Conservation (phyloP, 1,139 yeast genomes). For the Pneumocystis jirovecii region DNA sequence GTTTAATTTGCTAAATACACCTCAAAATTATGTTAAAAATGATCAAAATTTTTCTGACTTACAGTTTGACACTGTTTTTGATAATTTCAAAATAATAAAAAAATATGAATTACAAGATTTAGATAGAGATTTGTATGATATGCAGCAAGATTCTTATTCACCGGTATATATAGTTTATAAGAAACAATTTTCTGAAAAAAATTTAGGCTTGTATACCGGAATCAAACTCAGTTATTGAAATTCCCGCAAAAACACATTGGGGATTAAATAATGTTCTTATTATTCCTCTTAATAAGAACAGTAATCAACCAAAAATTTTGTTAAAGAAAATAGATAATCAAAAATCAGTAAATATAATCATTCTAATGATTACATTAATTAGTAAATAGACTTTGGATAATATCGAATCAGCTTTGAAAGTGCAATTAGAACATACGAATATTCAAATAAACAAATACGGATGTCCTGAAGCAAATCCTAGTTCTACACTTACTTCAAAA, state of each 20-base stretch:
- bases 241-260: background rate
- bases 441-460: slow-evolving; percentile 1
- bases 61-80: background rate
- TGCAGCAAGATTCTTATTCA: background rate
- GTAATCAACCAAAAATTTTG: background rate
- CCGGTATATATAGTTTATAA: background rate
- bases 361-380: background rate
- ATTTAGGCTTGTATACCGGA: background rate
- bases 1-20: background rate
- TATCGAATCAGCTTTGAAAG: background rate
- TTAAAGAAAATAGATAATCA: background rate
- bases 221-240: background rate
- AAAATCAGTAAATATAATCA: background rate
- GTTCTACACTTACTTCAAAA: slow-evolving; percentile 1
- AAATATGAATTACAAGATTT: background rate
- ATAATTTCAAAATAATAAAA: background rate
- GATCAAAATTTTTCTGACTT: background rate
- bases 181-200: background rate
- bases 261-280: background rate
- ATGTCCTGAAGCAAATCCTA: slow-evolving; percentile 6
- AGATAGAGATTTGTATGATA: background rate
- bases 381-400: background rate
- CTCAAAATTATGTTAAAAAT: background rate
- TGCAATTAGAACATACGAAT: slow-evolving; percentile 4
- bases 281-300: background rate